phyloP scores from a whole-genome alignment of 441 rosid genomes.

The Biscutella laevigata region DNA sequence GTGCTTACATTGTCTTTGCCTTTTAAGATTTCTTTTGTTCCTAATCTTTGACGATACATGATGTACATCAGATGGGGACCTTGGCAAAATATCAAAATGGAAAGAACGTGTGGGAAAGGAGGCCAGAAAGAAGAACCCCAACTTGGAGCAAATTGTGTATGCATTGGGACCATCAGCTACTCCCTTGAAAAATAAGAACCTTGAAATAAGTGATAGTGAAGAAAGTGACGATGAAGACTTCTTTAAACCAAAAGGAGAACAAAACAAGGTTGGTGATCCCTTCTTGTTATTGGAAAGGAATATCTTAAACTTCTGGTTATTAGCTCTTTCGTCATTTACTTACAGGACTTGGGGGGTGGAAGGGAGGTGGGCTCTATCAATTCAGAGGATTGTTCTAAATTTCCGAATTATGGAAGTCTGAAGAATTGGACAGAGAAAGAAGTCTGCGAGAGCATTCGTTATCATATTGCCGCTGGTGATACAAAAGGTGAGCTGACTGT shows the following conservation, averaged over 20 bases:
- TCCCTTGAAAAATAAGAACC: slow-evolving; percentile 28
- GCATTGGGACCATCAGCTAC: slow-evolving; percentile 30
- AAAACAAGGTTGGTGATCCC: slow-evolving; percentile 42
- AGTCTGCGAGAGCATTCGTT: slow-evolving; percentile 56
- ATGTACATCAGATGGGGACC: slow-evolving; percentile 34
- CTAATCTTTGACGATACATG: slow-evolving; percentile 8
- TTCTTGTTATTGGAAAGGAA: neutral
- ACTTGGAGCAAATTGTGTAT: slow-evolving; percentile 77
- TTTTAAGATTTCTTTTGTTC: slow-evolving; percentile 15
- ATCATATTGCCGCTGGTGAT: slow-evolving; percentile 84
- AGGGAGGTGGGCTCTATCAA: slow-evolving; percentile 33
- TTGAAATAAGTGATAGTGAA: slow-evolving; percentile 42
- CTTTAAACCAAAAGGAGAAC: slow-evolving; percentile 77
- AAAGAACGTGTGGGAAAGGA: slow-evolving; percentile 59
- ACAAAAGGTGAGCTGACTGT: slow-evolving; percentile 52
- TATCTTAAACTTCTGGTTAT: neutral
- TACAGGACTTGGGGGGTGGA: slow-evolving; percentile 47
- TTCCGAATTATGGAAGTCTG: slow-evolving; percentile 30
- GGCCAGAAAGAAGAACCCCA: slow-evolving; percentile 45
- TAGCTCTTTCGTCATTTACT: slow-evolving; percentile 15
- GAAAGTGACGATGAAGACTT: slow-evolving; percentile 66
- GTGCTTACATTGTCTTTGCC: neutral
- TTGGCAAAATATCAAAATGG: slow-evolving; percentile 79
- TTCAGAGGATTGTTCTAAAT: slow-evolving; percentile 73
- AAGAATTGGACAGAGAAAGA: slow-evolving; percentile 69